These are phyloP conservation scores for Ustilago tritici DNA, from an alignment of 1,284 basidiomycete species.

Conservation along the genomic window DNA sequence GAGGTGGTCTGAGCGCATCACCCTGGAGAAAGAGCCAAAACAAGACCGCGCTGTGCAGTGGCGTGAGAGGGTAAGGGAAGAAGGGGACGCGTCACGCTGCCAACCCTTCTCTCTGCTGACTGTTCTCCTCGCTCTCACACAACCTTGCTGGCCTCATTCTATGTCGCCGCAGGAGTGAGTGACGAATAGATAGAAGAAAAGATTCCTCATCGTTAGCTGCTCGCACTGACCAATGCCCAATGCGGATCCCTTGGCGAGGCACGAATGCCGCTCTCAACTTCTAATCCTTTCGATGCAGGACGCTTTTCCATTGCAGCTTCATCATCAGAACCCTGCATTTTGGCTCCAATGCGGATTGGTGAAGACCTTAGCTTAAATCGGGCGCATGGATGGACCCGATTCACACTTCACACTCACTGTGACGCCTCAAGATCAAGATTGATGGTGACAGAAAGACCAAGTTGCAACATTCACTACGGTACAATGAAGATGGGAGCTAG, in stretches of 20 bases:
- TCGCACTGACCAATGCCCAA: neutral
- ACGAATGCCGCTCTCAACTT: neutral
- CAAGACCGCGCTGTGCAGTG: neutral
- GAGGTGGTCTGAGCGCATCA: conserved; percentile 11
- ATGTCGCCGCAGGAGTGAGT: no score
- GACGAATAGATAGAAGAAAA: no score
- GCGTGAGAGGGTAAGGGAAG: neutral
- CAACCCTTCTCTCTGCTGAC: neutral
- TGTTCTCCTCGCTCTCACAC: neutral
- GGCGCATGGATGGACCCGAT: neutral
- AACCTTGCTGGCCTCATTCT: neutral
- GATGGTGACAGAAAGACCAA: neutral
- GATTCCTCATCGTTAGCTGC: no score
- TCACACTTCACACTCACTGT: neutral
- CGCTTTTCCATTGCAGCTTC: neutral
- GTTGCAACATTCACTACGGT: neutral
- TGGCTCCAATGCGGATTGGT: neutral
- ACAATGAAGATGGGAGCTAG: neutral
- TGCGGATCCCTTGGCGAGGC: no score
- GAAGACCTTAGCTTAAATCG: neutral
- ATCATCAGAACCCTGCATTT: neutral
- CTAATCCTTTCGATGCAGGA: neutral
- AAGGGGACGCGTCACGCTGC: conserved; percentile 11
- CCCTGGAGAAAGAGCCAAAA: neutral
- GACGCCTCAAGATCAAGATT: neutral